A percentile compares a stretch with the other conserved stretches of the same genome.
Conservation (phyloP, 805 yeast species). For the Ogataea ganodermae region DNA sequence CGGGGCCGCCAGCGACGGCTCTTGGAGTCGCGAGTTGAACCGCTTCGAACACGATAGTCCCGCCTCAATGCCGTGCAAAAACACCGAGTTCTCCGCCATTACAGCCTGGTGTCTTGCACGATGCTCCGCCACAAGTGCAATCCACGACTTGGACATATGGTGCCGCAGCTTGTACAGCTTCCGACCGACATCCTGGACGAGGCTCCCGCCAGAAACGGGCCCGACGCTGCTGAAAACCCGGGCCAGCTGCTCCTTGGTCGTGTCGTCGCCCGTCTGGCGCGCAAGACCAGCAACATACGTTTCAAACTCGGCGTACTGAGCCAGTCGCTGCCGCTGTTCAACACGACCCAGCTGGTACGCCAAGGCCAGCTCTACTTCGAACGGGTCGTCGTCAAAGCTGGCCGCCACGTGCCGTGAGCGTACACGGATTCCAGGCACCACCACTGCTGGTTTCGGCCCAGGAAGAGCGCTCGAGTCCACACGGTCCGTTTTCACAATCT, state of each 20-base stretch:
- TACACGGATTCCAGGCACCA: constrained; percentile 45
- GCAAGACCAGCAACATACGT: background rate
- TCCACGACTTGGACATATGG: constrained; percentile 61
- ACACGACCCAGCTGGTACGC: constrained; percentile 58
- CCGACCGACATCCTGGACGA: constrained; percentile 14
- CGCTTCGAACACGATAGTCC: constrained; percentile 38
- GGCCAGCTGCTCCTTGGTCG: background rate
- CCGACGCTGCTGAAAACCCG: background rate
- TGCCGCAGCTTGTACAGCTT: constrained; percentile 25
- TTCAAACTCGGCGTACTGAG: constrained; percentile 35
- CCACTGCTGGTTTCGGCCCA: constrained; percentile 35
- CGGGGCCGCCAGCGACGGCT: background rate
- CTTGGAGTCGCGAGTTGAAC: constrained; percentile 29
- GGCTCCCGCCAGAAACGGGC: background rate
- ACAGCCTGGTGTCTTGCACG: constrained; percentile 42
- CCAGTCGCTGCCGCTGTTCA: constrained; percentile 55
- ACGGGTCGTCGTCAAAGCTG: constrained; percentile 63
- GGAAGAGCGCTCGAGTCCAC: constrained; percentile 42
- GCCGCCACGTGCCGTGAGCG: constrained; percentile 45
- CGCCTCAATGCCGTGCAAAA: constrained; percentile 44
- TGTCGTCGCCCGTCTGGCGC: background rate
- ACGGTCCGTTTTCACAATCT: constrained; percentile 47
- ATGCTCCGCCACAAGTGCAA: constrained; percentile 56
- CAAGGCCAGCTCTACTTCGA: constrained; percentile 60
- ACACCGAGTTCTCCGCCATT: constrained; percentile 41